phyloP scores from a whole-genome alignment of 2,329 filamentous ascomycete genomes.

The Diplodia corticola region DNA sequence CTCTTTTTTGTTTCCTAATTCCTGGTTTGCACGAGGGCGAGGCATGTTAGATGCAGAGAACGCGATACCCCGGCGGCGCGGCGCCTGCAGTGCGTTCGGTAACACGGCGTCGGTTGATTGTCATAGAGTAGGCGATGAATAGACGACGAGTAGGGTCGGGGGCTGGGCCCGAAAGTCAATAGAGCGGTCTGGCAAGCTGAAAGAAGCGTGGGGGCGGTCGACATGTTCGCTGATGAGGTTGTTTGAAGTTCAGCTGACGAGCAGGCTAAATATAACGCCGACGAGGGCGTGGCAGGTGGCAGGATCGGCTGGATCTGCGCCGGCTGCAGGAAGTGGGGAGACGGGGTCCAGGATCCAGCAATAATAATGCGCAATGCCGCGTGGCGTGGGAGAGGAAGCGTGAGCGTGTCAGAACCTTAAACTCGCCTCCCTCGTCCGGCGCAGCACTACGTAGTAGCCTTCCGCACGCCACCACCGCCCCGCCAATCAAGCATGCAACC shows the following conservation, averaged over 20 bases:
- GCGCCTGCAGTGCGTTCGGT: background rate
- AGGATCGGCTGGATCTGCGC: constrained; percentile 13
- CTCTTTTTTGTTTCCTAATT: constrained; percentile 3
- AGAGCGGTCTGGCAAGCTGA: background rate
- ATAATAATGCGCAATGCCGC: no score
- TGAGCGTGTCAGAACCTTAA: constrained; percentile 18
- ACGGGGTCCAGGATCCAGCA: constrained; percentile 10
- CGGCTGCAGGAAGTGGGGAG: background rate
- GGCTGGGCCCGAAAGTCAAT: background rate
- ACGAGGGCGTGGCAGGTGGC: background rate
- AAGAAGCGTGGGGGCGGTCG: background rate
- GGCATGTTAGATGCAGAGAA: background rate
- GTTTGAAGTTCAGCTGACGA: background rate
- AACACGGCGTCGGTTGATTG: background rate
- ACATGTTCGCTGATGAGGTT: background rate
- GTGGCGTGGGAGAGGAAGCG: background rate
- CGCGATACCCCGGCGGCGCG: background rate
- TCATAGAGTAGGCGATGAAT: background rate
- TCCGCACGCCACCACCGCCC: background rate
- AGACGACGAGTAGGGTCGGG: background rate
- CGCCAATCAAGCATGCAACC: no score
- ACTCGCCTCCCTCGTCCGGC: background rate
- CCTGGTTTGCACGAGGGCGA: background rate
- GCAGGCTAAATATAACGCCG: background rate
- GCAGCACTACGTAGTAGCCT: background rate